Evolutionary conservation across 805 yeast genomes (phyloP), one percentile per base, ranked within the genome.

Genomic region (Priceomyces medius): DNA sequence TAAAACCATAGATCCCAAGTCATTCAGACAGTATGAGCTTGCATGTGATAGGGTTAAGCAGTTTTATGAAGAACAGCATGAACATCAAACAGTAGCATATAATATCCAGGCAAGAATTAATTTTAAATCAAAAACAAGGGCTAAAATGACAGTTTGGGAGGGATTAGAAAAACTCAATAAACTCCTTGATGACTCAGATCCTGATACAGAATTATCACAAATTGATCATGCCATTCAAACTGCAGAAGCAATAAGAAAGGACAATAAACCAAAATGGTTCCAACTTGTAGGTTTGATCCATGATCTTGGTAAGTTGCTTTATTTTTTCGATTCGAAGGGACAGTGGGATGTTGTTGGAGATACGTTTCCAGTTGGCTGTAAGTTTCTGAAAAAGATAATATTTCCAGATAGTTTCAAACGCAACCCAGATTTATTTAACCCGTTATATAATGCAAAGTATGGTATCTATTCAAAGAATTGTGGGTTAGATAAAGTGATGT

Each of bases 261-360:
- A 82, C 50, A 75, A 77, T 2, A 79, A 80, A 54, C 89, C 89
- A 0, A 61, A 87, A 23, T 83, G 89, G 89, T 82, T 83, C 68
- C 88, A 83, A 57, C 61, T 83, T 18, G 87, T 83, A 6, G 89
- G 89, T 1, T 61, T 83, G 23, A 80, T 83, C 31, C 89, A 83
- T 53, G 89, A 83, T 55, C 62, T 83, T 45, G 89, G 89, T 0
- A 83, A 83, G 52, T 67, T 83, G 13, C 64, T 83, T 13, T 83
- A 83, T 55, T 83, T 82, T 48, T 83, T 76, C 53, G 88, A 81
- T 50, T 81, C 87, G 10, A 71, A 78, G 50, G 88, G 88, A 6
- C 88, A 83, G 56, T 83, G 88, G 88, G 88, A 83, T 54, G 89
- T 83, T 21, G 89, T 83, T 16, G 89, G 89, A 4, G 89, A 83